Evolutionary conservation across 371 early-diverging fungal genomes (phyloP).

Genomic region (Chytridiales sp.): DNA sequence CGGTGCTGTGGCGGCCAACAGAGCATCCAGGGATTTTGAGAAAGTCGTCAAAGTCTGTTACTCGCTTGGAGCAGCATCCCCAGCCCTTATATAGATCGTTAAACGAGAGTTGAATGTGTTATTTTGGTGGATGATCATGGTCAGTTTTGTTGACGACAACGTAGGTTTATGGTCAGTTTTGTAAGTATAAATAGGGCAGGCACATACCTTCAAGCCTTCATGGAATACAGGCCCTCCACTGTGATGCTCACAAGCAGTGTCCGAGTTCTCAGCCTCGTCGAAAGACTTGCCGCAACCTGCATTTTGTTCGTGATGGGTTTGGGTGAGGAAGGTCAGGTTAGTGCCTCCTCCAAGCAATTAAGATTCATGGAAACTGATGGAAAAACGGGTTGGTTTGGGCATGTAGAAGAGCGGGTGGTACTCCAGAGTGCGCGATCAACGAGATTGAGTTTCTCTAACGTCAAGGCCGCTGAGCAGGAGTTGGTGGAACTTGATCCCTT

Average conservation of each 20-base stretch:
- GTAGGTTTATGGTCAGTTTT: not conserved
- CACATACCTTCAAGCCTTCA: slow-evolving; percentile 64
- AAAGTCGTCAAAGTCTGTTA: slow-evolving; percentile 89
- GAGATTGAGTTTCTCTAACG: too few relatives aligned
- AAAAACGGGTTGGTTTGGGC: slow-evolving; percentile 5
- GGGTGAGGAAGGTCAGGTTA: not conserved
- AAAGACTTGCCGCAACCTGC: slow-evolving; percentile 84
- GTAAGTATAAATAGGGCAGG: not conserved
- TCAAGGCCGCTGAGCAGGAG: too few relatives aligned
- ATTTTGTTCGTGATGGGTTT: slow-evolving; percentile 23
- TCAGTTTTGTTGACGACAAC: not conserved
- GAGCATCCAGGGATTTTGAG: slow-evolving; percentile 67
- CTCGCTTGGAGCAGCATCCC: slow-evolving; percentile 92
- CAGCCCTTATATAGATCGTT: slow-evolving; percentile 65
- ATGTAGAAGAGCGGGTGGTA: slow-evolving; percentile 7
- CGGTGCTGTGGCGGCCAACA: slow-evolving; percentile 42
- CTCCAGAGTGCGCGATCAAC: too few relatives aligned
- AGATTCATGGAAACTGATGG: not conserved
- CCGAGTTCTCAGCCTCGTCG: slow-evolving; percentile 64
- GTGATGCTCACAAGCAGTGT: slow-evolving; percentile 57
- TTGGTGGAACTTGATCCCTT: too few relatives aligned
- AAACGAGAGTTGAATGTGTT: slow-evolving; percentile 5
- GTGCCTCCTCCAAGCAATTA: not conserved
- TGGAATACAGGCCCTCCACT: slow-evolving; percentile 87
- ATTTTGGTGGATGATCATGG: not conserved